Percentiles rank a stretch among this genome's conserved stretches.
Conservation (phyloP, 345 rosid genomes). For the Eucalyptus shirleyi region DNA sequence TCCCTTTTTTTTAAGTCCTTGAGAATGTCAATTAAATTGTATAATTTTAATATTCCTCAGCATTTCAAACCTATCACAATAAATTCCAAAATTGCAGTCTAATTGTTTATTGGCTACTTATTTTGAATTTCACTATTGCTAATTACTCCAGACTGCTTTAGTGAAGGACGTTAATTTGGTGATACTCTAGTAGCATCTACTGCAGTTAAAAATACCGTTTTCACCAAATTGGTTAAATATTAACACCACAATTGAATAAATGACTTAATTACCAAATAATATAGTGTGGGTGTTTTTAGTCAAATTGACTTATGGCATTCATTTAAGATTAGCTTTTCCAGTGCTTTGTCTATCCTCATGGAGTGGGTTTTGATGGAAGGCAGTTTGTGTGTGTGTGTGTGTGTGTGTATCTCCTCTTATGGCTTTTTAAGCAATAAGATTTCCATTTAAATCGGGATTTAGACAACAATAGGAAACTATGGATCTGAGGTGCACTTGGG, state of each 20-base stretch:
- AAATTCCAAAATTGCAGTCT: not conserved
- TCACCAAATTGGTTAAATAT: not conserved
- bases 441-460: not conserved
- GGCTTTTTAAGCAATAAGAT: not conserved
- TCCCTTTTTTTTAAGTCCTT: not conserved
- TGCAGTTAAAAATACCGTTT: no score
- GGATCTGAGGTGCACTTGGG: not conserved
- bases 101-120: not conserved
- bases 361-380: not conserved
- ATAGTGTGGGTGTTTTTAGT: not conserved
- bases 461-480: not conserved
- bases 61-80: not conserved
- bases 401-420: not conserved
- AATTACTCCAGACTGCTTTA: not conserved
- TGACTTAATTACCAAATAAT: not conserved
- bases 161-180: not conserved
- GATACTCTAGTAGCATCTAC: not conserved
- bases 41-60: not conserved
- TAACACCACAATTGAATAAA: not conserved
- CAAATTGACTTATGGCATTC: not conserved
- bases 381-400: not conserved
- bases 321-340: not conserved
- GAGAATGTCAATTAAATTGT: not conserved
- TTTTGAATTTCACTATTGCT: not conserved
- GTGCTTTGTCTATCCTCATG: not conserved